Conservation (phyloP, 352 stramenopile genomes). For the Hyaloperonospora arabidopsidis region DNA sequence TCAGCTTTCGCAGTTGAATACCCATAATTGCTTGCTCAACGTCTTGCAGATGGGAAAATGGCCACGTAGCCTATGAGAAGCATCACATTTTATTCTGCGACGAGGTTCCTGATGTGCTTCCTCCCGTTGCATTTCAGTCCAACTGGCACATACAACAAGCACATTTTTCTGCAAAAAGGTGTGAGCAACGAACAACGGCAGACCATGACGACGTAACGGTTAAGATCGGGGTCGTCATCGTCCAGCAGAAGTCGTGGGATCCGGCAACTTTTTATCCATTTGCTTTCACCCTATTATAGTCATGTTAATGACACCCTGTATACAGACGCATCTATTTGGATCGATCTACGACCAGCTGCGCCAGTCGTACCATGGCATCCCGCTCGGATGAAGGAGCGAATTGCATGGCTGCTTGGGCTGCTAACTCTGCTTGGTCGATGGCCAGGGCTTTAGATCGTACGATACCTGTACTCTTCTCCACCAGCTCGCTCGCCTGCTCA, state of each 20-base stretch:
- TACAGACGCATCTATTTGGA: constrained; percentile 66
- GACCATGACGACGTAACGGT: constrained; percentile 5
- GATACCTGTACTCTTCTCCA: constrained; percentile 89
- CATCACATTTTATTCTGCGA: constrained; percentile 21
- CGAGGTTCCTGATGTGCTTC: constrained; percentile 8
- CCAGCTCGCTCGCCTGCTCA: constrained; percentile 69
- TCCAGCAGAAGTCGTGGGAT: constrained; percentile 4
- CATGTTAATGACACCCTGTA: constrained; percentile 1
- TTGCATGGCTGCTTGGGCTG: constrained; percentile 88
- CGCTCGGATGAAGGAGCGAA: constrained; percentile 73
- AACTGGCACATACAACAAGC: constrained; percentile 18
- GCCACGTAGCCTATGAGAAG: constrained; percentile 1
- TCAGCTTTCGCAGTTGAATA: constrained; percentile 50
- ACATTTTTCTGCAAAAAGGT: background rate
- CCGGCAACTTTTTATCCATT: constrained; percentile 23
- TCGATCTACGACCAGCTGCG: constrained; percentile 81
- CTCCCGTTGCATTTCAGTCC: constrained; percentile 6
- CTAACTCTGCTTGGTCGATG: constrained; percentile 93
- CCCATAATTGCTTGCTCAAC: constrained; percentile 29
- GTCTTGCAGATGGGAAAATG: constrained; percentile 12
- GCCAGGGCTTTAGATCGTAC: constrained; percentile 90
- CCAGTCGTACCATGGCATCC: constrained; percentile 81
- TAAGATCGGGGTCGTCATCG: background rate
- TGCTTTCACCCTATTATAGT: constrained; percentile 3
- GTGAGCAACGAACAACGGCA: constrained; percentile 1